Evolutionary conservation across 2,329 filamentous ascomycete species (phyloP).

Genomic region (Arthrobotrys musiformis): DNA sequence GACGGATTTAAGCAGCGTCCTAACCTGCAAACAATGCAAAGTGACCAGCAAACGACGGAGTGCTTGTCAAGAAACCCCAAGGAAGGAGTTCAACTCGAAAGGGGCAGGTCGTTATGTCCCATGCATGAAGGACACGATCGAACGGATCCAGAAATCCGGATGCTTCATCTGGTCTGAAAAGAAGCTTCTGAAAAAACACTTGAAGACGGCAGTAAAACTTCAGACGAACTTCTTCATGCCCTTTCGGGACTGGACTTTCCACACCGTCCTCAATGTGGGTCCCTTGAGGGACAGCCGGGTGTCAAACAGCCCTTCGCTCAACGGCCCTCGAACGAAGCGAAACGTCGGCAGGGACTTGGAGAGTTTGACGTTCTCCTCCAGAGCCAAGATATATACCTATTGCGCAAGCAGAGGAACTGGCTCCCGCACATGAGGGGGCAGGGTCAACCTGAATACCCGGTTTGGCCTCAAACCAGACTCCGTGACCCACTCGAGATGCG

Average conservation of each 20-base stretch:
- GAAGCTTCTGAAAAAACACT: background rate
- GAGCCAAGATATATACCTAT: background rate
- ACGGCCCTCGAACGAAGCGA: slow-evolving; percentile 42
- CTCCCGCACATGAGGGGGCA: background rate
- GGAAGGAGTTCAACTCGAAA: background rate
- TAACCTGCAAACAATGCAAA: background rate
- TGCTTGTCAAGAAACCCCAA: background rate
- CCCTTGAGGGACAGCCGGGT: slow-evolving; percentile 1
- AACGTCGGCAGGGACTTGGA: slow-evolving; percentile 19
- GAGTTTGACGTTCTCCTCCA: slow-evolving; percentile 24
- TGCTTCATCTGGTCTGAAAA: slow-evolving; percentile 15
- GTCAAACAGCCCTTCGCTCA: slow-evolving; percentile 5
- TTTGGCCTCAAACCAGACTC: slow-evolving; percentile 11
- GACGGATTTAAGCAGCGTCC: slow-evolving; percentile 7
- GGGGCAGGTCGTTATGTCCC: slow-evolving; percentile 9
- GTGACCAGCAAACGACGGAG: background rate
- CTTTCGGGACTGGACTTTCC: slow-evolving; percentile 17
- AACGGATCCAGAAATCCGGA: slow-evolving; percentile 15
- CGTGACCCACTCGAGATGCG: slow-evolving; percentile 16
- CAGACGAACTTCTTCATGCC: slow-evolving; percentile 30
- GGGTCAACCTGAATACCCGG: background rate
- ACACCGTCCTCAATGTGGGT: background rate
- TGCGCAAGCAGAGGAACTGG: slow-evolving; percentile 10
- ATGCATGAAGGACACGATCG: background rate
- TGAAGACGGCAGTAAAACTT: slow-evolving; percentile 24